Percentiles rank a stretch among this genome's conserved stretches.
Evolutionary conservation across 805 yeast genomes (phyloP).

Genomic region (Lachancea quebecensis): DNA sequence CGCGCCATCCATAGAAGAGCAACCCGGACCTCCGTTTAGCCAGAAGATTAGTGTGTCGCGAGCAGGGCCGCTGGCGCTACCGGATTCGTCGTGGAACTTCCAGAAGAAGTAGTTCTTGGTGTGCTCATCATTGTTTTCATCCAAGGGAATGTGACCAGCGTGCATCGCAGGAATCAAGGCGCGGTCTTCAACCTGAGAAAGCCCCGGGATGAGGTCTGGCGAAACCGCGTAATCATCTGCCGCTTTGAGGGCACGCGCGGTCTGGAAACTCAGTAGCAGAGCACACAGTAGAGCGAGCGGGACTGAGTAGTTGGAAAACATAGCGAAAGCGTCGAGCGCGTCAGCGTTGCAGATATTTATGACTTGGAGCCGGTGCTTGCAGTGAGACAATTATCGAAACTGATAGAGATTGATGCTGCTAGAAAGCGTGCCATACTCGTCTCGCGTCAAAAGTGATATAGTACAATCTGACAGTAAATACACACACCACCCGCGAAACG

Average conservation of each 20-base stretch:
- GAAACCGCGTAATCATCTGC: constrained; percentile 20
- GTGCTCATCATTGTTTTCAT: constrained; percentile 35
- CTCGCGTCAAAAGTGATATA: no score
- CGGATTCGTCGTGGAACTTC: constrained; percentile 42
- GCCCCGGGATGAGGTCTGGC: constrained; percentile 26
- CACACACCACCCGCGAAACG: no score
- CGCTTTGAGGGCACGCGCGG: not conserved
- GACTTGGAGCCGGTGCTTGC: no score
- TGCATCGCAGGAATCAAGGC: constrained; percentile 37
- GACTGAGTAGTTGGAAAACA: not conserved
- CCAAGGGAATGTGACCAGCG: constrained; percentile 59
- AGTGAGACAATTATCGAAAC: no score
- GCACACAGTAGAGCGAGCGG: constrained; percentile 1
- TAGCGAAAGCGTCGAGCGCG: no score
- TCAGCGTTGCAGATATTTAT: no score
- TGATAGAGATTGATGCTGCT: no score
- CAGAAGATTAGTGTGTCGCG: constrained; percentile 58
- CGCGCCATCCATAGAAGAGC: constrained; percentile 97
- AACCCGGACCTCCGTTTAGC: constrained; percentile 98
- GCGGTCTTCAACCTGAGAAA: constrained; percentile 15
- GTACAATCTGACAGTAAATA: no score
- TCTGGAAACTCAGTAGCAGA: not conserved
- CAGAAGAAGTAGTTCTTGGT: constrained; percentile 68
- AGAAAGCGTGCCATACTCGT: no score
- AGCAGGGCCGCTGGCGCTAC: constrained; percentile 21